Percentiles rank a stretch among this genome's conserved stretches.
These are phyloP conservation scores for Rhizopogon roseolus DNA, from an alignment of 768 basidiomycete genomes.

Conservation along the genomic window DNA sequence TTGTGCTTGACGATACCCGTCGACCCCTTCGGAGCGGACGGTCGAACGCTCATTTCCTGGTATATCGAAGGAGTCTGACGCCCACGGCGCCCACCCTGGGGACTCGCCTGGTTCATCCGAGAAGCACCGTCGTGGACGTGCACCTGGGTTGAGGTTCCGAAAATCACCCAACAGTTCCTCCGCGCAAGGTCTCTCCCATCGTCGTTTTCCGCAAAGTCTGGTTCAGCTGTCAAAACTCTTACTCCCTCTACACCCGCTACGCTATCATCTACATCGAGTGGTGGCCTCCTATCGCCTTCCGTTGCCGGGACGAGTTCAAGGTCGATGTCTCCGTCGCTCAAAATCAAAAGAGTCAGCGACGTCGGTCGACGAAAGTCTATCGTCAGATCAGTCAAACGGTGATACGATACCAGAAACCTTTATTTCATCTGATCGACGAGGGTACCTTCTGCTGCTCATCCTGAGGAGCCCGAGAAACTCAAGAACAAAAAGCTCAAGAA, in stretches of 20 bases:
- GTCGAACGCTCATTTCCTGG: conserved; percentile 68
- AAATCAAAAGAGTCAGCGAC: conserved; percentile 75
- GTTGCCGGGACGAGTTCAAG: conserved; percentile 44
- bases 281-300: conserved; percentile 59
- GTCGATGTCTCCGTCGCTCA: conserved; percentile 61
- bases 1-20: no score
- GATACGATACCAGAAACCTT: conserved; percentile 27
- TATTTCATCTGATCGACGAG: conserved; percentile 27
- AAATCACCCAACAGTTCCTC: conserved; percentile 70
- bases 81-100: conserved; percentile 33
- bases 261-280: conserved; percentile 34
- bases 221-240: conserved; percentile 31
- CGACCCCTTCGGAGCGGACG: no score
- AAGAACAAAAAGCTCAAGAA: conserved; percentile 77
- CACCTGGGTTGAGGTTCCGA: conserved; percentile 65
- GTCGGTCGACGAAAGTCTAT: conserved; percentile 69
- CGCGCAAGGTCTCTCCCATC: conserved; percentile 60
- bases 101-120: conserved; percentile 44
- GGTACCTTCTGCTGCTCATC: conserved; percentile 18
- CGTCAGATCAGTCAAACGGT: conserved; percentile 68
- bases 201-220: conserved; percentile 29
- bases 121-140: conserved; percentile 64
- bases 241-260: conserved; percentile 38
- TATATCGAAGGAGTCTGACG: conserved; percentile 51
- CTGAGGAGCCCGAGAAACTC: conserved; percentile 50